phyloP scores from a whole-genome alignment of 108 stramenopile species.

The Pseudonitzschia delicatissima region DNA sequence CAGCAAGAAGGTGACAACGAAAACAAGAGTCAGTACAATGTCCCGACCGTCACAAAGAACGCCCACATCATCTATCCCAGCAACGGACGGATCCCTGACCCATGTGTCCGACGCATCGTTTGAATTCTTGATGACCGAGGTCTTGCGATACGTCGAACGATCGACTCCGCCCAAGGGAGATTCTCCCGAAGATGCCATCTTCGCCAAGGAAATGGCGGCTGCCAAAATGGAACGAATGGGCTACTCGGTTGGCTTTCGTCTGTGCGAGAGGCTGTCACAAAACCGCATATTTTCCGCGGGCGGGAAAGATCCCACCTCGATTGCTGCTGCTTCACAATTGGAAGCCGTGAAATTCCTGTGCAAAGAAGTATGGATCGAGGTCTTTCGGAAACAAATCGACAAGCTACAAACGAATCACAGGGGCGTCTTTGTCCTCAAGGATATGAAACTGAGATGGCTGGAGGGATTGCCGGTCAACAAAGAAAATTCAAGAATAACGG shows the following conservation, averaged over 20 bases:
- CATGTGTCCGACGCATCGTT: constrained; percentile 75
- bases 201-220: constrained; percentile 72
- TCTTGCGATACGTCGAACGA: constrained; percentile 69
- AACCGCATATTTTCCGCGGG: constrained; percentile 62
- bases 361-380: constrained; percentile 93
- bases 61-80: not conserved
- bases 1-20: too few relatives aligned
- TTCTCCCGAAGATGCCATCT: constrained; percentile 37
- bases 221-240: constrained; percentile 91
- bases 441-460: constrained; percentile 79
- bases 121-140: constrained; percentile 74
- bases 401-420: constrained; percentile 95
- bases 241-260: constrained; percentile 86
- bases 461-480: constrained; percentile 64
- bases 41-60: constrained; percentile 1
- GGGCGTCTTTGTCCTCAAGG: constrained; percentile 92
- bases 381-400: constrained; percentile 93
- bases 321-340: constrained; percentile 58
- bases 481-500: constrained; percentile 70
- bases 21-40: not conserved
- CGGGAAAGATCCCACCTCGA: constrained; percentile 44
- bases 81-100: not conserved
- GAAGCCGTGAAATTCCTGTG: constrained; percentile 94
- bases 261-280: constrained; percentile 86
- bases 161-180: constrained; percentile 41